phyloP scores from a whole-genome alignment of 805 yeast species.

The Metschnikowia matae region DNA sequence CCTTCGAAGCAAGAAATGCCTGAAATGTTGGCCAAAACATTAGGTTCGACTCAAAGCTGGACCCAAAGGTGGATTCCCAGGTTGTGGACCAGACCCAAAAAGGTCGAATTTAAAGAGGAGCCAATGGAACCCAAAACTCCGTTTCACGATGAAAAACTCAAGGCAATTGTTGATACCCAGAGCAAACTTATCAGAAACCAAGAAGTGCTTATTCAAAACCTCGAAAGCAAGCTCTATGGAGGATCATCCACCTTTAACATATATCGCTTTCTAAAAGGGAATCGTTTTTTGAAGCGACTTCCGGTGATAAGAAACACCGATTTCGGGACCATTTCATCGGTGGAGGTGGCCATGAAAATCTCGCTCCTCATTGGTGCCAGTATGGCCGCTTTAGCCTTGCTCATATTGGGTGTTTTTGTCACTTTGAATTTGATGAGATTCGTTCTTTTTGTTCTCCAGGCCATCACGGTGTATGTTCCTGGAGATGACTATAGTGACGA shows the following conservation, averaged over 20 bases:
- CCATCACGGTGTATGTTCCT: neutral
- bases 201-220: constrained; percentile 1
- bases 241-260: neutral
- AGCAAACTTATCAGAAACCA: neutral
- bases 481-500: constrained; percentile 1
- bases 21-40: neutral
- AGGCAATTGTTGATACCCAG: neutral
- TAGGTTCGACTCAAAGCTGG: neutral
- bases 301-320: neutral
- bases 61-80: neutral
- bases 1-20: neutral
- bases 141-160: neutral
- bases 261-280: neutral
- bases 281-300: neutral
- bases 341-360: neutral
- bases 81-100: neutral
- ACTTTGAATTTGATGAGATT: neutral
- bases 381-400: neutral
- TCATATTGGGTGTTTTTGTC: neutral
- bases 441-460: neutral
- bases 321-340: neutral
- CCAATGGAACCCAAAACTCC: neutral
- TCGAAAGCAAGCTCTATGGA: constrained; percentile 3
- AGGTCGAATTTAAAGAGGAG: neutral
- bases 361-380: neutral